Conservation (phyloP, 257 asterid genomes). For the Thymus mandschuricus region DNA sequence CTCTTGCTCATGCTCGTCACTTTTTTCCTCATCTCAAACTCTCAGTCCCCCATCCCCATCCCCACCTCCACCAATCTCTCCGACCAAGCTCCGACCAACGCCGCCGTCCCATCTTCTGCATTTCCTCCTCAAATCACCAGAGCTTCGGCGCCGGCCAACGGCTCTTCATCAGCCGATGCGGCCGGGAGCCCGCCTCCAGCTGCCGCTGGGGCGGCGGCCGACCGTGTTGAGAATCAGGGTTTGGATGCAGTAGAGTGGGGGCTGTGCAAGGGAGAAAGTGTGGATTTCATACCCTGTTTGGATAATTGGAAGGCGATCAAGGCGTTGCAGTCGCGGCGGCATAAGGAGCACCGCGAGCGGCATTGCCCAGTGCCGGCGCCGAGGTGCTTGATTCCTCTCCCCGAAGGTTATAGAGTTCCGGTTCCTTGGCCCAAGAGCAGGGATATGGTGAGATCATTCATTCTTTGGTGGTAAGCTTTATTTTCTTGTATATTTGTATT, state of each 20-base stretch:
- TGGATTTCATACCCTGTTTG: slow-evolving; percentile 87
- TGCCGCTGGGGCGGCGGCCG: slow-evolving; percentile 11
- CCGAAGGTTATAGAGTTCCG: slow-evolving; percentile 67
- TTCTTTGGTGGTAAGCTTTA: slow-evolving; percentile 64
- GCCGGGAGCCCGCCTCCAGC: neutral
- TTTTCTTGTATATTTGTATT: slow-evolving; percentile 22
- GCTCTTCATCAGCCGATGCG: neutral
- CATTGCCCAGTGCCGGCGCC: slow-evolving; percentile 76
- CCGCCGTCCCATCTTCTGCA: neutral
- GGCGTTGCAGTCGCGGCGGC: slow-evolving; percentile 60
- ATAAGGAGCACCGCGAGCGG: slow-evolving; percentile 93
- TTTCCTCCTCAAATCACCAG: neutral
- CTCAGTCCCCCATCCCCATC: slow-evolving; percentile 51
- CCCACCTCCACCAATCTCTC: slow-evolving; percentile 44
- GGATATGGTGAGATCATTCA: slow-evolving; percentile 91
- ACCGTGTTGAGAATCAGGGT: slow-evolving; percentile 29
- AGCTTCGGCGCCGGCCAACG: neutral
- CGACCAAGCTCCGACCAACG: slow-evolving; percentile 10
- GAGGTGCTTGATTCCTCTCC: slow-evolving; percentile 83
- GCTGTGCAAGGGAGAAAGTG: slow-evolving; percentile 57
- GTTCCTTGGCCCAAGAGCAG: slow-evolving; percentile 97
- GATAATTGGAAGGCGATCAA: slow-evolving; percentile 75
- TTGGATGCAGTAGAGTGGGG: slow-evolving; percentile 55
- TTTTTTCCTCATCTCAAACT: slow-evolving; percentile 63
- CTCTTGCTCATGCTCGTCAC: slow-evolving; percentile 63